Evolutionary conservation across 73 alveolate species (phyloP), one percentile per base, ranked within the genome.

Genomic region (Effrenium voratum): DNA sequence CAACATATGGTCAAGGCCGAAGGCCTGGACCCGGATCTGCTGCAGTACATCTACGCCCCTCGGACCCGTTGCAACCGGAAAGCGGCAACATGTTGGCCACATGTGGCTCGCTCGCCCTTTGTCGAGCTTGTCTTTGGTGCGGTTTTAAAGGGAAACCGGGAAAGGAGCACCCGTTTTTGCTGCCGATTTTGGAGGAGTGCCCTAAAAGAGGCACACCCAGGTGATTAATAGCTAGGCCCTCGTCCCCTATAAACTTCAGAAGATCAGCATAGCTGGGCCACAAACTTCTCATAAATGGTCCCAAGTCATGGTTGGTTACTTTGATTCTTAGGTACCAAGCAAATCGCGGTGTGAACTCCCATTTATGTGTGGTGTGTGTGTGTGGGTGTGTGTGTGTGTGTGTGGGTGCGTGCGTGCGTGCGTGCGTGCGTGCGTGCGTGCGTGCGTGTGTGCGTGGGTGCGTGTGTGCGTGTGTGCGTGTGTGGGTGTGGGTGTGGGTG

Each of bases 11-110:
- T 76, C 36, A 34, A 45, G 43, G 97, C 97, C 5, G 88, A 75
- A 6, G 87, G 97, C 44, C 88, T 90, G 55, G 88, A 75, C 32
- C 97, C 97, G 13, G 97, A 90, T 36, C 46, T 90, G 44, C 76
- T 90, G 34, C 88, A 90, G 87, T 90, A 68, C 76, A 76, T 90
- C 77, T 90, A 45, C 36, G 97, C 59, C 32, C 30, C 97, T 90
- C 16, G 97, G 63, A 38, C 63, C 60, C 34, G 40, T 76, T 24
- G 12, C 16, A 24, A 28, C 38, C 34, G 24, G n/a, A 34, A 15
- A 28, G 44, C 80, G 22, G 19, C 44, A 52, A 8, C 19, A 52
- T 52, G 43, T 28, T 68, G 34, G 19, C 6, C 1, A 1, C 24
- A n/a, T 34, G 43, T 6, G 34, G 1, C 1, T 10, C 16, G 83